phyloP scores from a whole-genome alignment of 83 land plant genomes.

The Picea mariana region DNA sequence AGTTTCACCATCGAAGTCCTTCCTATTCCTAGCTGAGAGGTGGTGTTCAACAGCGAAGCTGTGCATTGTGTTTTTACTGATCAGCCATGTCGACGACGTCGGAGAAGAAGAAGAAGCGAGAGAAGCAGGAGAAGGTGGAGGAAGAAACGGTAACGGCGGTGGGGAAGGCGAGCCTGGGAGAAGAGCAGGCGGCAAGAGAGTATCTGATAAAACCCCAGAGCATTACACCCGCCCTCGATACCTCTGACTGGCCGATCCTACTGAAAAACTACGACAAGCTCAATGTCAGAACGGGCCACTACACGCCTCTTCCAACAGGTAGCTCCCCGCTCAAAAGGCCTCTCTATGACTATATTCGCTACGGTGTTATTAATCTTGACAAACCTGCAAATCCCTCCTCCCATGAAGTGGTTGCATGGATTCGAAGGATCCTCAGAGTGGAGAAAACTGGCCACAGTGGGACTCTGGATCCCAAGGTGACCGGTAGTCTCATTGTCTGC shows the following conservation, averaged over 20 bases:
- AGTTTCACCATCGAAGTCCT: no score
- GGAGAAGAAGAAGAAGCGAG: conserved; percentile 3
- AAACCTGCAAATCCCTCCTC: conserved; percentile 85
- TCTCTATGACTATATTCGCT: conserved; percentile 63
- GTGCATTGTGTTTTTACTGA: no score
- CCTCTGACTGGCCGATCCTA: conserved; percentile 79
- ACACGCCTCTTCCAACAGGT: conserved; percentile 79
- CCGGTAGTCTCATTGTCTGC: conserved; percentile 77
- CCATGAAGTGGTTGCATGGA: conserved; percentile 90
- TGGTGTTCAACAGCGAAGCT: no score
- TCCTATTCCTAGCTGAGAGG: no score
- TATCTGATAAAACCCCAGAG: conserved; percentile 73
- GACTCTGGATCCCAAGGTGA: conserved; percentile 82
- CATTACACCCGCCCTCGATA: conserved; percentile 58
- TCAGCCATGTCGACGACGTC: conserved; percentile 1
- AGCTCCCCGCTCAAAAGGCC: conserved; percentile 80
- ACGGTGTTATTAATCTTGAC: conserved; percentile 74
- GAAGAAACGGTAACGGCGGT: neutral
- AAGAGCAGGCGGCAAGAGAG: conserved; percentile 2
- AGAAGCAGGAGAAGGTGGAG: neutral
- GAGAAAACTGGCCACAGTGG: conserved; percentile 84
- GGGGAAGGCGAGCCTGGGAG: neutral
- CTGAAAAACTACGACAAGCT: conserved; percentile 83
- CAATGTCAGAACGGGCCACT: conserved; percentile 85
- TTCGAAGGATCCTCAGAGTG: conserved; percentile 63